Evolutionary conservation across 768 basidiomycete species (phyloP).

Genomic region (Mycena alexandri): DNA sequence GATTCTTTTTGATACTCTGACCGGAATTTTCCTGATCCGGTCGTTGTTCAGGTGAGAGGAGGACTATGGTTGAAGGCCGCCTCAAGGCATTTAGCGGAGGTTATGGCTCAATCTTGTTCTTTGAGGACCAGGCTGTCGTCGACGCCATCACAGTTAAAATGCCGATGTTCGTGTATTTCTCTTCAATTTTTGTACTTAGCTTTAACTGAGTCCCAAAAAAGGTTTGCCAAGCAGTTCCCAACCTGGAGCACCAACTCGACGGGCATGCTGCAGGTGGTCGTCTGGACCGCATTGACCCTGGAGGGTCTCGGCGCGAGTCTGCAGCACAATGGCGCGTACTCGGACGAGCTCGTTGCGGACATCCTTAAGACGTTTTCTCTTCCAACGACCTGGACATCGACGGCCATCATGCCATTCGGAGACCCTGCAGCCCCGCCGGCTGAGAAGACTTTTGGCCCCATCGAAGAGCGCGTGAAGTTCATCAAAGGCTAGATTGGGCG

Average conservation of each 20-base stretch:
- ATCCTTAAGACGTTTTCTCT: constrained; percentile 20
- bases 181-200: too few species aligned
- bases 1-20: neutral
- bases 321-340: constrained; percentile 25
- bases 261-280: constrained; percentile 2
- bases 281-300: constrained; percentile 23
- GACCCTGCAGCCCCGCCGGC: constrained; percentile 10
- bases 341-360: constrained; percentile 7
- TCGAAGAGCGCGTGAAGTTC: constrained; percentile 22
- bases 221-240: neutral
- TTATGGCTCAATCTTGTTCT: constrained; percentile 25
- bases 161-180: constrained; percentile 10
- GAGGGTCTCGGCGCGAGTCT: constrained; percentile 29
- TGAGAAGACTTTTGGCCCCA: constrained; percentile 23
- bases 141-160: constrained; percentile 22
- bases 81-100: constrained; percentile 11
- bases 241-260: too few species aligned
- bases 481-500: constrained; percentile 18
- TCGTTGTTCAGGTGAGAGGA: constrained; percentile 14
- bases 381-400: constrained; percentile 26
- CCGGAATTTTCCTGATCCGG: neutral
- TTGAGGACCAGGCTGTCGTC: constrained; percentile 31
- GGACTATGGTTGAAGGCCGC: neutral
- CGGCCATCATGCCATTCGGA: constrained; percentile 32
- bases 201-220: neutral